A percentile compares a stretch with the other conserved stretches of the same genome.
phyloP scores from a whole-genome alignment of 192 early-diverging fungal species.

The Podila minutissima region DNA sequence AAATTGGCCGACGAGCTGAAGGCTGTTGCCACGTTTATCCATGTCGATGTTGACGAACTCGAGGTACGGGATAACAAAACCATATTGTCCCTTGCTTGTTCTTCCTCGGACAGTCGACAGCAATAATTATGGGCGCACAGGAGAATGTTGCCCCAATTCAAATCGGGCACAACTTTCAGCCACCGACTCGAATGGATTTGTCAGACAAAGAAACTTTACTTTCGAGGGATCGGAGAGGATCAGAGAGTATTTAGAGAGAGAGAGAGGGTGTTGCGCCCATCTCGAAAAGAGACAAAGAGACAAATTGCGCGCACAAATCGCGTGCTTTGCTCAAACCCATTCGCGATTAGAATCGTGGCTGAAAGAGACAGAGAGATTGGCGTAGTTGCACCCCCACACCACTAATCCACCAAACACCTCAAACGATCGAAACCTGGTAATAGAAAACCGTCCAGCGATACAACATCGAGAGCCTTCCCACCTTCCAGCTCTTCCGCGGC shows the following conservation, averaged over 20 bases:
- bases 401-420: background rate
- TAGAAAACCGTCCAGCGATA: constrained; percentile 37
- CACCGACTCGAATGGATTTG: no score
- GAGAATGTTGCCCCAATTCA: no score
- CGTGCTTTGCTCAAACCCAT: constrained; percentile 13
- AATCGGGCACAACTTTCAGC: no score
- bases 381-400: background rate
- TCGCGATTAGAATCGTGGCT: background rate
- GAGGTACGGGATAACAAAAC: constrained; percentile 15
- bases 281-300: background rate
- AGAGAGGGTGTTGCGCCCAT: no score
- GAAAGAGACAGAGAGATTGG: no score
- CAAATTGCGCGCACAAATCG: constrained; percentile 9
- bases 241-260: background rate
- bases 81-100: background rate
- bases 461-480: constrained; percentile 27
- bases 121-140: constrained; percentile 4
- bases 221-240: background rate
- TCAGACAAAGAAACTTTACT: background rate
- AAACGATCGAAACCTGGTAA: background rate
- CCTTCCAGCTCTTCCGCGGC: constrained; percentile 36
- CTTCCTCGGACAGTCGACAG: background rate
- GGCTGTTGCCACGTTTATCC: constrained; percentile 31
- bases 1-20: constrained; percentile 32
- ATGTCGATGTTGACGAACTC: constrained; percentile 44